Conservation (phyloP, 805 yeast genomes). For the Nakazawaea peltata region DNA sequence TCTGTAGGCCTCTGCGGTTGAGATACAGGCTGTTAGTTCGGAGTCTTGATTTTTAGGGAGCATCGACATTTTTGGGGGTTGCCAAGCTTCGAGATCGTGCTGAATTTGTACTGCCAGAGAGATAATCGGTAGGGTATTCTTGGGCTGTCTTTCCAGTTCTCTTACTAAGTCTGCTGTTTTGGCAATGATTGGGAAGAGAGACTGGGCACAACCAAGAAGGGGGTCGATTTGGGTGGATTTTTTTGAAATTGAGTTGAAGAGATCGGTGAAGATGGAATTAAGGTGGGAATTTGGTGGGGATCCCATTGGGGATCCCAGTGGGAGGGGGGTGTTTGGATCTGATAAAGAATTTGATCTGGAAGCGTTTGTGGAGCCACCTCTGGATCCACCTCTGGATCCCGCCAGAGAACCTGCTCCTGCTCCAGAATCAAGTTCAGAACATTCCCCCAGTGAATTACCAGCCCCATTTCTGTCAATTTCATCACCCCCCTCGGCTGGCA, state of each 20-base stretch:
- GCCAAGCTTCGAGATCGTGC: slow-evolving; percentile 48
- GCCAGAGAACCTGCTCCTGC: too few relatives aligned
- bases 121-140: slow-evolving; percentile 38
- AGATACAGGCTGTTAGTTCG: slow-evolving; percentile 50
- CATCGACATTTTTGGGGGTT: slow-evolving; percentile 34
- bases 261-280: slow-evolving; percentile 25
- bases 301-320: neutral
- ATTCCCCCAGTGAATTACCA: too few relatives aligned
- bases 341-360: too few relatives aligned
- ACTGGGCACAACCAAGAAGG: slow-evolving; percentile 58
- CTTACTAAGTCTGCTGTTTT: slow-evolving; percentile 50
- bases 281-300: neutral
- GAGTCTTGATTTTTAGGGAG: slow-evolving; percentile 33
- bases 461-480: too few relatives aligned
- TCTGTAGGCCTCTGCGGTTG: slow-evolving; percentile 66
- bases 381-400: too few relatives aligned
- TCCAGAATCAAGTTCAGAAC: too few relatives aligned
- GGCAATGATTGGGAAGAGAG: slow-evolving; percentile 56
- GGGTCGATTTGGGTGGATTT: slow-evolving; percentile 47
- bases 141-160: slow-evolving; percentile 32
- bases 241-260: slow-evolving; percentile 27
- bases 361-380: too few relatives aligned
- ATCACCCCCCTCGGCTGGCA: too few relatives aligned
- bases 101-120: slow-evolving; percentile 49
- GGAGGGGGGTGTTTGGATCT: neutral